Percentiles rank a stretch among this genome's conserved stretches.
Evolutionary conservation across 2,329 filamentous ascomycete genomes (phyloP).

Genomic region (Daldinia sp.): DNA sequence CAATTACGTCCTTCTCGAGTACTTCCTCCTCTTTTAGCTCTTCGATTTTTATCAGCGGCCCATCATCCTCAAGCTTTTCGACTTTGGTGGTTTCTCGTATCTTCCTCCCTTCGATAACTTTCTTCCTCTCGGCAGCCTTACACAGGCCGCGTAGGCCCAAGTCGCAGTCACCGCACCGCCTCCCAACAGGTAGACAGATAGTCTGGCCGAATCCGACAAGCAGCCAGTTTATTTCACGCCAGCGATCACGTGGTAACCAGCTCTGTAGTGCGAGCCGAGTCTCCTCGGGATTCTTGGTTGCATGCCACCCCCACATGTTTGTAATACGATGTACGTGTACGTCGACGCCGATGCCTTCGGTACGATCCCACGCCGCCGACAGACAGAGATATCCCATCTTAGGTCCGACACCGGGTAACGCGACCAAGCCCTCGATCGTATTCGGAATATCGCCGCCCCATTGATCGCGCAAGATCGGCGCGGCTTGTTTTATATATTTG

Average conservation of each 20-base stretch:
- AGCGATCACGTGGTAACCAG: constrained; percentile 85
- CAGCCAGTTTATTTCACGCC: constrained; percentile 92
- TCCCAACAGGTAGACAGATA: constrained; percentile 81
- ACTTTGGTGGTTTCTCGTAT: constrained; percentile 52
- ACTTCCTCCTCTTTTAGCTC: constrained; percentile 44
- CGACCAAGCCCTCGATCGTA: constrained; percentile 76
- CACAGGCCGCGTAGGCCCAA: constrained; percentile 80
- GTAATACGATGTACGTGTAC: constrained; percentile 95
- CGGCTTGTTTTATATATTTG: constrained; percentile 79
- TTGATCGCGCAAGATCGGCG: constrained; percentile 74
- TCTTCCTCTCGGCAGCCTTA: constrained; percentile 71
- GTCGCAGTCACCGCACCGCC: constrained; percentile 85
- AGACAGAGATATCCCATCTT: constrained; percentile 95
- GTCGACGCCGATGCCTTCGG: constrained; percentile 87
- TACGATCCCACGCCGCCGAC: constrained; percentile 71
- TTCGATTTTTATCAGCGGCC: constrained; percentile 39
- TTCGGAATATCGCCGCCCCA: constrained; percentile 81
- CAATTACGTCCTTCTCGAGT: constrained; percentile 37
- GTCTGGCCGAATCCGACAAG: constrained; percentile 90
- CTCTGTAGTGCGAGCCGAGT: constrained; percentile 77
- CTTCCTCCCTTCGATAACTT: constrained; percentile 66
- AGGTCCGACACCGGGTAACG: constrained; percentile 86
- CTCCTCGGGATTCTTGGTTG: constrained; percentile 81
- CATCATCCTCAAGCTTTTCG: constrained; percentile 32
- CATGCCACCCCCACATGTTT: constrained; percentile 93